Evolutionary conservation across 2,329 filamentous ascomycete species (phyloP).

Genomic region (Gnomoniopsis sp.): DNA sequence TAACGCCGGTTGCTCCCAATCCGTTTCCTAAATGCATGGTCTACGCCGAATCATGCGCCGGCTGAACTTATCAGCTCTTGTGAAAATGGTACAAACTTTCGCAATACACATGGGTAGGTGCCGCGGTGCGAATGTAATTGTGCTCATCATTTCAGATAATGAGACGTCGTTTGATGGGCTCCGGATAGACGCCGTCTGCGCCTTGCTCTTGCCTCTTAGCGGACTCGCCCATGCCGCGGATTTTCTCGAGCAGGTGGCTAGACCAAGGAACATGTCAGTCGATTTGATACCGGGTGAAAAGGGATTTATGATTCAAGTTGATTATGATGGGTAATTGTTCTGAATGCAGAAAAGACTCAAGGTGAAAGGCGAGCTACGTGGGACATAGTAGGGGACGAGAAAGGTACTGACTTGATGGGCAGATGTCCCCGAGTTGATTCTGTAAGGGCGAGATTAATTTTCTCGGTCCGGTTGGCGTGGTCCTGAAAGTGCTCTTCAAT

Average conservation of each 20-base stretch:
- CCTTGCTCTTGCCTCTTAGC: conserved; percentile 30
- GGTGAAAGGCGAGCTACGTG: conserved; percentile 27
- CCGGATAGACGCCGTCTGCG: conserved; percentile 34
- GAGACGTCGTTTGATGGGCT: conserved; percentile 45
- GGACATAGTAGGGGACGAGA: conserved; percentile 25
- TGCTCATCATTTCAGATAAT: conserved; percentile 30
- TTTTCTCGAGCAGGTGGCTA: conserved; percentile 55
- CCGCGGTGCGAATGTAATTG: no score
- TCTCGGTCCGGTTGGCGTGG: conserved; percentile 54
- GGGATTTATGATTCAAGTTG: no score
- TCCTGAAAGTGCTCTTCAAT: conserved; percentile 60
- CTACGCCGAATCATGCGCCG: no score
- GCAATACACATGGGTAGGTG: no score
- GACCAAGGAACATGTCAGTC: not conserved
- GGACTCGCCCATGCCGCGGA: conserved; percentile 43
- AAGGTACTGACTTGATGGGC: conserved; percentile 53
- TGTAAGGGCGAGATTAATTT: conserved; percentile 50
- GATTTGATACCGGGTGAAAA: no score
- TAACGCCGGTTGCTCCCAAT: no score
- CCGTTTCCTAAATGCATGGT: no score
- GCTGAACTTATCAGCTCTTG: no score
- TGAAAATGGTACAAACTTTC: no score
- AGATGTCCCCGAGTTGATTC: conserved; percentile 53
- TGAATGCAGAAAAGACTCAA: no score
- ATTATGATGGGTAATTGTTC: no score